These are phyloP conservation scores for Helicocarpus griseus DNA, from an alignment of 2,329 filamentous ascomycete species.

Conservation along the genomic window DNA sequence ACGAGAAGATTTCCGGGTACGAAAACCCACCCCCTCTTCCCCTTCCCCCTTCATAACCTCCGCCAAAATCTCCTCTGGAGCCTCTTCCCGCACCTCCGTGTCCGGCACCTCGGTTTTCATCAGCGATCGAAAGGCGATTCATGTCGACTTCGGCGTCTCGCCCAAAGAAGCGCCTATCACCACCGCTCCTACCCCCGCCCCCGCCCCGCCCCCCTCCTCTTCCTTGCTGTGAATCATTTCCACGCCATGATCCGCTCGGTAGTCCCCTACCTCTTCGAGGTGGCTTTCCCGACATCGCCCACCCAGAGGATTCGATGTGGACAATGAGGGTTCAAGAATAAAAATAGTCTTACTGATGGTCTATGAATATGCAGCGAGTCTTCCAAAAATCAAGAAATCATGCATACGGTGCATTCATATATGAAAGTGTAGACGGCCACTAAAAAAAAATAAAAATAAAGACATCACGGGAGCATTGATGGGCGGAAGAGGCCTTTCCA, in stretches of 20 bases:
- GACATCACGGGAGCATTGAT: background rate
- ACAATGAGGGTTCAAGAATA: background rate
- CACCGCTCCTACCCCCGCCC: background rate
- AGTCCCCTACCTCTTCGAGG: background rate
- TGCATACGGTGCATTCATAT: background rate
- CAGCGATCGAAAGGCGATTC: too few species aligned
- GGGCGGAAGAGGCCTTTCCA: background rate
- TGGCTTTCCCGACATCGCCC: background rate
- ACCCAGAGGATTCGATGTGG: background rate
- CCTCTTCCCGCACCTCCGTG: background rate
- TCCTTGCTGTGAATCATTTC: background rate
- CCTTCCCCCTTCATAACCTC: constrained; percentile 3
- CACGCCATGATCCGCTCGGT: background rate
- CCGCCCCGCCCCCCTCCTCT: background rate
- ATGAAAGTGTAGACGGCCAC: background rate
- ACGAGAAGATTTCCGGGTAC: background rate
- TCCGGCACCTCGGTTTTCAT: background rate
- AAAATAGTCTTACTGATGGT: background rate
- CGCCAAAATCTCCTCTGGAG: background rate
- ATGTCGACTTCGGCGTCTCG: too few species aligned
- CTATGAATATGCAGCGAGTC: background rate
- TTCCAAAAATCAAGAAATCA: background rate
- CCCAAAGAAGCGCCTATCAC: background rate
- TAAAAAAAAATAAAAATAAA: background rate
- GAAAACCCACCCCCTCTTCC: constrained; percentile 2